Conservation (phyloP, 2,329 filamentous ascomycete genomes). For the Ophiostoma sp. region DNA sequence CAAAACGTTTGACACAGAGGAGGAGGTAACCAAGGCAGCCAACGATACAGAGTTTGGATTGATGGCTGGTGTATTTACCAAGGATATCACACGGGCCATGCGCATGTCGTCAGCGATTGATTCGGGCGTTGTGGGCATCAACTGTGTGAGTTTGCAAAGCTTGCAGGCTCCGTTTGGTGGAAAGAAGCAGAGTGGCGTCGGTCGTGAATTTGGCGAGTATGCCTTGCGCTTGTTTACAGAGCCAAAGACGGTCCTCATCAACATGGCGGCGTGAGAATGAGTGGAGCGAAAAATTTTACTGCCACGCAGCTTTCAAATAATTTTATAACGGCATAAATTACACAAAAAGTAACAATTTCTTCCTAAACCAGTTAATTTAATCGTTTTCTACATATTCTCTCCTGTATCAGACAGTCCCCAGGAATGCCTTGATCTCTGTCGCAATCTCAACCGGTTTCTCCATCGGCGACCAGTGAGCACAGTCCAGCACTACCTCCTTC, state of each 20-base stretch:
- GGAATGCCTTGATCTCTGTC: background rate
- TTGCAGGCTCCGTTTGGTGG: conserved; percentile 40
- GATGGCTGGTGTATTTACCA: conserved; percentile 52
- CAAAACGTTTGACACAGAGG: conserved; percentile 52
- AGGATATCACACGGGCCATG: conserved; percentile 44
- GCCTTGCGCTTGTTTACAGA: conserved; percentile 5
- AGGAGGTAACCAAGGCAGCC: conserved; percentile 49
- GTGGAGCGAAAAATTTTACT: no score
- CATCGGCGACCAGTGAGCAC: conserved; percentile 37
- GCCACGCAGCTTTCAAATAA: no score
- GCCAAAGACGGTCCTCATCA: conserved; percentile 7
- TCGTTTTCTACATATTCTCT: no score
- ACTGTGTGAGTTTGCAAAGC: conserved; percentile 39
- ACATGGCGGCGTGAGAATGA: background rate
- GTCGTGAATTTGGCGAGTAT: conserved; percentile 37
- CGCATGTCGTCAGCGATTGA: conserved; percentile 48
- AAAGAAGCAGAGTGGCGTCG: conserved; percentile 41
- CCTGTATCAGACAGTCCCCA: background rate
- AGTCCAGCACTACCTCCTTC: conserved; percentile 31
- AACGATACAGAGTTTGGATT: conserved; percentile 56
- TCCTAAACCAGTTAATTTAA: no score
- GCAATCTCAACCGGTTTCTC: conserved; percentile 36
- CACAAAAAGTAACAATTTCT: no score
- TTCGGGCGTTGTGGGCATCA: conserved; percentile 56
- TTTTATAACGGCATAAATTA: no score